Evolutionary conservation across 306 rosid genomes (phyloP).

Genomic region (Rosa persica): DNA sequence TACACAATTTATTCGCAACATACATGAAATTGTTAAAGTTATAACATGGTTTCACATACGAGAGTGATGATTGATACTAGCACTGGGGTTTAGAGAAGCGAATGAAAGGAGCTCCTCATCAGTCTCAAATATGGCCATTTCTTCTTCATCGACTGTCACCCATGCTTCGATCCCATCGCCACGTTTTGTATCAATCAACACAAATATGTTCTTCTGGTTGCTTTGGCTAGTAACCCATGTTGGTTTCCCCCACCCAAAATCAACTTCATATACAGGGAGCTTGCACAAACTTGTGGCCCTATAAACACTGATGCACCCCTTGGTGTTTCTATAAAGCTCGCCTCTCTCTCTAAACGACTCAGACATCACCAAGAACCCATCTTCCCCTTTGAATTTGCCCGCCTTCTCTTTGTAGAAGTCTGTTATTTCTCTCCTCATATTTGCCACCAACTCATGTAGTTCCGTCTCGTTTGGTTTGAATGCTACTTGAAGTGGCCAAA

Average conservation of each 20-base stretch:
- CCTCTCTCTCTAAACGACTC: background rate
- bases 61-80: background rate
- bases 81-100: background rate
- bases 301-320: background rate
- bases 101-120: background rate
- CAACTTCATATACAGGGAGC: background rate
- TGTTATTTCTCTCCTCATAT: background rate
- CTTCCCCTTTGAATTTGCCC: background rate
- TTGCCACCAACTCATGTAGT: background rate
- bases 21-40: no score
- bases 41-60: background rate
- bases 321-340: background rate
- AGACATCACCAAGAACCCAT: background rate
- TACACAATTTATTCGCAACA: no score
- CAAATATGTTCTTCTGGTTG: background rate
- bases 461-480: background rate
- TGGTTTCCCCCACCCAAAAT: background rate
- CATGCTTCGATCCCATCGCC: constrained; percentile 12
- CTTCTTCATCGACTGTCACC: background rate
- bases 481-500: background rate
- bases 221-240: background rate
- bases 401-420: background rate
- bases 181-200: background rate
- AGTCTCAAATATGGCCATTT: background rate
- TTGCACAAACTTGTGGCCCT: background rate